phyloP scores from a whole-genome alignment of 805 yeast species.

The Teunomyces gatunensis region DNA sequence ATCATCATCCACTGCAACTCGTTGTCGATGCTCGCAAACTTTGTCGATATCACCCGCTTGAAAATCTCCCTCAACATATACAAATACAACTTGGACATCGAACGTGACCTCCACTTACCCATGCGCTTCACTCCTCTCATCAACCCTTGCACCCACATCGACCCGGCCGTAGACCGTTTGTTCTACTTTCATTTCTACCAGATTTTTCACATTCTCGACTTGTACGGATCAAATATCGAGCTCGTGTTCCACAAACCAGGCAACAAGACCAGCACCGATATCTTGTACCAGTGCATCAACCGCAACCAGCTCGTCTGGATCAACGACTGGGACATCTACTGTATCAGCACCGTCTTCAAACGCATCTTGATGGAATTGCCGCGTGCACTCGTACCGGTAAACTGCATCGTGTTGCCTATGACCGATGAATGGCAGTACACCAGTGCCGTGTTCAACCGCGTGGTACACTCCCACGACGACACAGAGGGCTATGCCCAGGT shows the following conservation, averaged over 20 bases:
- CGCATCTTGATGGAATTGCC: constrained; percentile 51
- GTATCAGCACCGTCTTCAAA: constrained; percentile 47
- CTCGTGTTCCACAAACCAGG: constrained; percentile 58
- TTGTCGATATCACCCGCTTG: constrained; percentile 71
- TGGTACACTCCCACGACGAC: constrained; percentile 24
- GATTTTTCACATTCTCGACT: constrained; percentile 46
- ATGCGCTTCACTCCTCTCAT: constrained; percentile 20
- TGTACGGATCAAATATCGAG: constrained; percentile 43
- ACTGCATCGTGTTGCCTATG: constrained; percentile 51
- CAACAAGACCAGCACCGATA: constrained; percentile 42
- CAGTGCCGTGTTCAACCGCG: constrained; percentile 27
- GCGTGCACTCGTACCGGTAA: constrained; percentile 51
- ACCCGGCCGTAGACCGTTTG: constrained; percentile 16
- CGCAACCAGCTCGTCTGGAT: constrained; percentile 54
- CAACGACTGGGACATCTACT: constrained; percentile 55
- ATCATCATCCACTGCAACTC: constrained; percentile 45
- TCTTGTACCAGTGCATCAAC: constrained; percentile 48
- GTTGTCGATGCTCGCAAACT: constrained; percentile 53
- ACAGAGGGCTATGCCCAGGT: constrained; percentile 19
- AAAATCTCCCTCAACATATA: constrained; percentile 77
- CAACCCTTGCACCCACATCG: constrained; percentile 17
- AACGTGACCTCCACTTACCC: constrained; percentile 25
- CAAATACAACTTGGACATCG: constrained; percentile 57
- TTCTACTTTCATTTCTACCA: constrained; percentile 48
- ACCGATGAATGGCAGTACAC: constrained; percentile 49